Evolutionary conservation across 2,329 filamentous ascomycete genomes (phyloP).

Genomic region (Botrytis cinerea): DNA sequence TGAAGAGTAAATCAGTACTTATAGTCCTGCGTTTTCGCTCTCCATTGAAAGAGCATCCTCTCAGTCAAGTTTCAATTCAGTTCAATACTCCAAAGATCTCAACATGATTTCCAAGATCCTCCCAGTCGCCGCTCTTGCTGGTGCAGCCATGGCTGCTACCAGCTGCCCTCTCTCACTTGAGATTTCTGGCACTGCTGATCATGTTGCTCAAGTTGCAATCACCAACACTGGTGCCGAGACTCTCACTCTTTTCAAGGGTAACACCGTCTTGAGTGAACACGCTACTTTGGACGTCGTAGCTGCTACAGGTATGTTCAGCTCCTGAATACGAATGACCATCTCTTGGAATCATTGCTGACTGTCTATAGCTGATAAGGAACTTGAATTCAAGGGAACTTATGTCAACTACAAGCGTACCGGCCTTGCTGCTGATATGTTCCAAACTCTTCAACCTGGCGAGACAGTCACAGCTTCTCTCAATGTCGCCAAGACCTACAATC

Average conservation of each 20-base stretch:
- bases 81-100: neutral
- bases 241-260: slow-evolving; percentile 36
- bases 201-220: slow-evolving; percentile 32
- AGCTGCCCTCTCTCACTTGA: slow-evolving; percentile 34
- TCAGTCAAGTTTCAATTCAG: slow-evolving; percentile 11
- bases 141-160: slow-evolving; percentile 30
- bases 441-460: slow-evolving; percentile 33
- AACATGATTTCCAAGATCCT: slow-evolving; percentile 35
- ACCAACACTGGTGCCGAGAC: slow-evolving; percentile 34
- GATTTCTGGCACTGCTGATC: slow-evolving; percentile 28
- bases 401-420: slow-evolving; percentile 34
- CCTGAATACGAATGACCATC: neutral
- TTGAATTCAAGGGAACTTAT: slow-evolving; percentile 33
- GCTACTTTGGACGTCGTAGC: slow-evolving; percentile 33
- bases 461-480: slow-evolving; percentile 32
- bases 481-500: slow-evolving; percentile 34
- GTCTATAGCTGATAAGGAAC: slow-evolving; percentile 28
- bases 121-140: slow-evolving; percentile 31
- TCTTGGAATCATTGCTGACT: slow-evolving; percentile 4
- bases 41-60: neutral
- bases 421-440: slow-evolving; percentile 29
- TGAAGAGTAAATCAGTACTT: neutral
- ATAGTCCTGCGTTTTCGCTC: neutral
- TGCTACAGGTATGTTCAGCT: slow-evolving; percentile 27
- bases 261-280: slow-evolving; percentile 34